Evolutionary conservation across 306 rosid genomes (phyloP), one percentile per base, ranked within the genome.

Genomic region (Nissolia schottii): DNA sequence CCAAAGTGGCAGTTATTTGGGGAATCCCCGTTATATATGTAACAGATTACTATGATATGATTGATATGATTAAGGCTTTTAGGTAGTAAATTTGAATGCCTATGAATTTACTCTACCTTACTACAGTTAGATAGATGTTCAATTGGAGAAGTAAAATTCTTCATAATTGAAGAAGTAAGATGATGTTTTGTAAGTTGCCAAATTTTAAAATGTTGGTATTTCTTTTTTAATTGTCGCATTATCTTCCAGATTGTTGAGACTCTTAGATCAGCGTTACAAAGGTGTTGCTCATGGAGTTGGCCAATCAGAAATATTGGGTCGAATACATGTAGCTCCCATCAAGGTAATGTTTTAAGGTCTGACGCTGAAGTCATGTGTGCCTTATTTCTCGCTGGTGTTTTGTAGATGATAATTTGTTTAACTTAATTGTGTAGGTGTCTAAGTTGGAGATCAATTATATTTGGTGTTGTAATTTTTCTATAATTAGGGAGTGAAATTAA

Each of bases 221-320:
- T 12, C n/a, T n/a, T 51, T 80, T 50, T 67, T 72, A 59, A 60
- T n/a, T 25, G 38, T 70, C 27, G 25, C 74, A 67, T 54, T 77
- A 45, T 75, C 68, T 34, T 49, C 56, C 87, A 95, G 99, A 85
- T 85, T 95, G 90, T 77, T 91, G 85, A 88, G 99, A 85, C 99
- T 95, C 74, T 50, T 91, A 73, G 99, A 95, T 79, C 88, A 87
- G 81, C 99, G 99, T 59, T 95, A 88, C 70, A 95, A 70, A 80
- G 99, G 99, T 43, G 86, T 89, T 80, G 99, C 99, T 81, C 97
- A 87, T 51, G 99, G 99, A 43, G 99, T 95, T 69, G 99, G 99
- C 69, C 97, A 95, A 74, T 79, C 96, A 3, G 97, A 95, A 89
- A 95, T 95, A 77, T 85, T 95, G 80, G 99, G 99, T 66, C 85